Base-by-base conservation (phyloP, 2,329 filamentous ascomycete genomes). In the Aspergillus sp. region DNA sequence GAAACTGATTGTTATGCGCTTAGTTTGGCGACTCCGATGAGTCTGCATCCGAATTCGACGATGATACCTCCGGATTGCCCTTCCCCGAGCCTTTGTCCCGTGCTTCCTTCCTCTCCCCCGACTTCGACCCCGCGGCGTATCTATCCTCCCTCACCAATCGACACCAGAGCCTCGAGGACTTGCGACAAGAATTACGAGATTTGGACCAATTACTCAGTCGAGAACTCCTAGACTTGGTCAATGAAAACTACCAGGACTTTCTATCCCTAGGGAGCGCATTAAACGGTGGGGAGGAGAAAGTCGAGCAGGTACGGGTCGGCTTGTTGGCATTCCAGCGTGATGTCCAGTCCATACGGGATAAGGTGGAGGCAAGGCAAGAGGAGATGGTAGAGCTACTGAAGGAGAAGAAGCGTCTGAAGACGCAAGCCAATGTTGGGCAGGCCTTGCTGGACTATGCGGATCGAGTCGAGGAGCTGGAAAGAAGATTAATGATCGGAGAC, bases 91-190 rank as follows among this genome's bases (percentile, higher is more conserved):
- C 93, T 3, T 86, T 99, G 15, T 86, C 91, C 1, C 90, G 95
- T 60, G 81, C 84, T 60, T 91, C 95, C 71, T 99, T 99, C 78
- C 85, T 96, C 6, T 80, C 85, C 2, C 83, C 86, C 3, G 77
- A 87, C 66, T 99, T 99, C 76, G 87, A 91, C 63, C 89, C 96
- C 0, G 86, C 90, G 2, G 80, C 81, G 2, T 99, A 97, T 75
- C 88, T 99, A 77, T 92, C 88, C 7, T 89, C 90, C 1, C 84
- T 96, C 1, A 86, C 88, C 19, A 88, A 95, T 72, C 90, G 95
- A 1, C 95, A 99, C 75, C 95, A 99, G 76, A 97, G 94, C 0
- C 90, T 99, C 51, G 93, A 96, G 73, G 95, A 99, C 75, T 82
- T 99, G 32, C 91, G 94, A 38, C 80, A 88, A 5, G 96, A 99